Percentiles rank a stretch among this genome's conserved stretches.
Conservation (phyloP, 495 filamentous ascomycete genomes). For the Amphirosellinia nigrospora region DNA sequence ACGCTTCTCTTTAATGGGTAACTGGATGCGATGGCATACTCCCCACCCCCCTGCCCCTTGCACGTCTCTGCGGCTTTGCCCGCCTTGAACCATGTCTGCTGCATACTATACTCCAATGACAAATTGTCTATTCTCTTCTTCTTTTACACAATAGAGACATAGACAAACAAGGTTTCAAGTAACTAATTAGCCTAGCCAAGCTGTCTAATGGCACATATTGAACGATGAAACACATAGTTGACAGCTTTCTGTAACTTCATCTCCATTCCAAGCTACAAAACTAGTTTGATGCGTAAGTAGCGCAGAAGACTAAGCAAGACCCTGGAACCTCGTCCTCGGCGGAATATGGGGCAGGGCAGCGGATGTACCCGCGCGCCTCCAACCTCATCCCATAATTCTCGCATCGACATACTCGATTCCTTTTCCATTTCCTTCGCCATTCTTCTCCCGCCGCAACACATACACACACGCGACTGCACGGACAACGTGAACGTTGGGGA, state of each 20-base stretch:
- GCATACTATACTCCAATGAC: neutral
- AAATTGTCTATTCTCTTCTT: neutral
- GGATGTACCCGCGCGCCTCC: slow-evolving; percentile 4
- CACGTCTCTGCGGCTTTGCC: slow-evolving; percentile 1
- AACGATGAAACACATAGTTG: neutral
- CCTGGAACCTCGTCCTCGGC: slow-evolving; percentile 2
- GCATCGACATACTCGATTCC: slow-evolving; percentile 2
- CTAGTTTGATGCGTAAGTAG: neutral
- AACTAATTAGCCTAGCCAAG: neutral
- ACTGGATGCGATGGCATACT: slow-evolving; percentile 12
- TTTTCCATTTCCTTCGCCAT: neutral
- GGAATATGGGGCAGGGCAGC: neutral
- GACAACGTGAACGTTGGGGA: neutral
- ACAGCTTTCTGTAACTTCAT: neutral
- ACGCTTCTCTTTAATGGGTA: slow-evolving; percentile 10
- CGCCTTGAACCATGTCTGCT: neutral
- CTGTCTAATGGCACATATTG: neutral
- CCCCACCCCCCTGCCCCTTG: slow-evolving; percentile 1
- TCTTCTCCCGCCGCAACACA: neutral
- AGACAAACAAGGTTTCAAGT: neutral
- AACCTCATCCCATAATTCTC: slow-evolving; percentile 6
- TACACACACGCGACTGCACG: slow-evolving; percentile 9
- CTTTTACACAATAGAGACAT: neutral
- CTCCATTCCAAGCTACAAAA: neutral
- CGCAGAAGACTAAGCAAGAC: neutral